Conservation (phyloP, 306 rosid genomes). For the Luffa acutangula region DNA sequence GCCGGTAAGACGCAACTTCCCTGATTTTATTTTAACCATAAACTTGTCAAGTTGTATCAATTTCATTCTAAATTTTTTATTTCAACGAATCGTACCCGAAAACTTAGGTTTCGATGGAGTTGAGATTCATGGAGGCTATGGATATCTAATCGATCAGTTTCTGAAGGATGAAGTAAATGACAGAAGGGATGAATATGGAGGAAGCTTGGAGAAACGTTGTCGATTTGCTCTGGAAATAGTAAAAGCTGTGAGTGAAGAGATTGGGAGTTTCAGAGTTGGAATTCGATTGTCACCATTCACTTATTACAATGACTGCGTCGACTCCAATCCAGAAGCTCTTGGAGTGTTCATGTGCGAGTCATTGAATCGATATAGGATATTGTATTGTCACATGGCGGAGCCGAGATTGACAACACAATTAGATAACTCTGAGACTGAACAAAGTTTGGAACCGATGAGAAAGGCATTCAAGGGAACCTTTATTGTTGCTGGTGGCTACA, state of each 20-base stretch:
- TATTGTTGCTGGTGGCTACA: conserved; percentile 7
- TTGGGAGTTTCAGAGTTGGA: conserved; percentile 58
- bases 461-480: conserved; percentile 16
- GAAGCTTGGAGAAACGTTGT: conserved; percentile 54
- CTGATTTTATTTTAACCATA: too few species aligned
- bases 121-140: conserved; percentile 64
- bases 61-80: too few species aligned
- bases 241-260: conserved; percentile 39
- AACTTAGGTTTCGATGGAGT: conserved; percentile 63
- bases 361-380: conserved; percentile 33
- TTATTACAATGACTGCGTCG: conserved; percentile 24
- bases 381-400: conserved; percentile 56
- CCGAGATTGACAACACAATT: conserved; percentile 38
- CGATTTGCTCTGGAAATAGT: conserved; percentile 44
- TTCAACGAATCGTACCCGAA: too few species aligned
- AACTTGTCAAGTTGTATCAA: too few species aligned
- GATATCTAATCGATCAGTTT: conserved; percentile 57
- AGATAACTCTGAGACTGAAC: neutral
- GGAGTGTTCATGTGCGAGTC: conserved; percentile 38
- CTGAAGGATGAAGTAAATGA: conserved; percentile 53
- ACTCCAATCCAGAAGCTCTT: conserved; percentile 37
- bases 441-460: conserved; percentile 27
- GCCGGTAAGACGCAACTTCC: conserved; percentile 30
- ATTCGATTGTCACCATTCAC: conserved; percentile 54
- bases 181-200: conserved; percentile 57